Base-by-base conservation (phyloP, 768 basidiomycete species). In the Lactarius indigo region DNA sequence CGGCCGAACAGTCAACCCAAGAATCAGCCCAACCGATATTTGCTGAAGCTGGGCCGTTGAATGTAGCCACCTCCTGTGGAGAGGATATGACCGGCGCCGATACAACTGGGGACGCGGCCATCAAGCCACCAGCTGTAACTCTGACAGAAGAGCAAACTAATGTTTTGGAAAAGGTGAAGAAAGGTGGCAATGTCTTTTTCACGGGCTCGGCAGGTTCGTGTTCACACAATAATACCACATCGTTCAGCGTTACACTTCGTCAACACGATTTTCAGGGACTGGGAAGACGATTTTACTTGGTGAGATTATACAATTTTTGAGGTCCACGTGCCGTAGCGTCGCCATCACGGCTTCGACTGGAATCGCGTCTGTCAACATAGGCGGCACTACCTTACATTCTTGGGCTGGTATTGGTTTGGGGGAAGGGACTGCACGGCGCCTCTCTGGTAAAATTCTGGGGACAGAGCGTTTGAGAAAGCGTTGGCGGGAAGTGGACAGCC, bases 341-440 rank as follows among this genome's bases (percentile, higher is more conserved):
- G 91, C 84, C 8, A 85, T 94, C 61, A 94, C 92, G 0, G 93
- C 92, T 4, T 87, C 88, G 10, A 90, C 88, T 1, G 89, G 89
- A 0, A 90, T 90, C 41, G 93, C 93, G 4, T 85, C 91, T 1
- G 83, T 91, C 57, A 92, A 92, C 71, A 92, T 96, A 61, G 89
- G 89, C 5, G 93, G 93, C 2, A 79, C 80, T 26, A 95, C 93
- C 0, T 75, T 96, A 17, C 93, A 95, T 73, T 89, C 88, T 4
- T 90, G 85, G 88, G 90, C 89, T 1, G 92, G 93, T 0, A 87
- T 93, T 59, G 89, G 90, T 0, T 78, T 95, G 13, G 94, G 90
- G 5, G 77, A 83, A 33, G 87, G 89, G 54, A 64, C 77, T 17
- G 81, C 80, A 7, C 79, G 84, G 42, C 78, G 78, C 23, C 77